Evolutionary conservation across 345 rosid genomes (phyloP), one percentile per base, ranked within the genome.

Genomic region (Lepidium aucheri): DNA sequence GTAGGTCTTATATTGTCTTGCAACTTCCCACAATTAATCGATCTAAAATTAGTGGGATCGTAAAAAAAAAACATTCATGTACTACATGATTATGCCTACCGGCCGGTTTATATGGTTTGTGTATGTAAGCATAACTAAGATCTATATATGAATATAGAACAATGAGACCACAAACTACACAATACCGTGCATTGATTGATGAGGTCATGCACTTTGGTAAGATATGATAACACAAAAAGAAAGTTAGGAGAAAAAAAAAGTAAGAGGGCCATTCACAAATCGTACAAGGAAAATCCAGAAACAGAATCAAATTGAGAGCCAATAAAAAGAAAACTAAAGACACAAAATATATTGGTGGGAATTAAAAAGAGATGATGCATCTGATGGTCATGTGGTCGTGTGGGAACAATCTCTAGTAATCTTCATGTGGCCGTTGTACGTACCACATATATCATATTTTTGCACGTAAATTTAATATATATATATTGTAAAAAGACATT

Each of bases 371-470:
- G 46, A 17, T 34, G 18, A 50, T 58, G 72, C 76, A 73, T 73
- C 72, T 72, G 76, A 72, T 32, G 60, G 20, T 49, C 71, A 57
- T 72, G 65, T 63, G 75, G 64, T 34, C 55, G 69, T 62, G 75
- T 53, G 75, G 64, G 69, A 63, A 15, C 69, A 56, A 69, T 42
- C 26, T 60, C 60, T 69, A 50, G 7, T 60, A 28, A 17, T 55
- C 15, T 53, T 63, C 75, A 63, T 54, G 75, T 71, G 75, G 57
- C 43, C 22, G 28, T 63, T 55, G 13, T 55, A 71, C 64, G 57
- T 55, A 64, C 64, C 69, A 71, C 63, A 9, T 39, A 24, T 35
- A 16, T 54, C 7, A 28, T 42, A n/a, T 49, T 51, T 17, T 22
- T 30, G 15, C 20, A 42, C 34, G 72, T 57, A 33, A 43, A 20